Percentiles rank a stretch among this genome's conserved stretches.
These are phyloP conservation scores for Podaxis rugospora DNA, from an alignment of 768 basidiomycete species.

Conservation along the genomic window DNA sequence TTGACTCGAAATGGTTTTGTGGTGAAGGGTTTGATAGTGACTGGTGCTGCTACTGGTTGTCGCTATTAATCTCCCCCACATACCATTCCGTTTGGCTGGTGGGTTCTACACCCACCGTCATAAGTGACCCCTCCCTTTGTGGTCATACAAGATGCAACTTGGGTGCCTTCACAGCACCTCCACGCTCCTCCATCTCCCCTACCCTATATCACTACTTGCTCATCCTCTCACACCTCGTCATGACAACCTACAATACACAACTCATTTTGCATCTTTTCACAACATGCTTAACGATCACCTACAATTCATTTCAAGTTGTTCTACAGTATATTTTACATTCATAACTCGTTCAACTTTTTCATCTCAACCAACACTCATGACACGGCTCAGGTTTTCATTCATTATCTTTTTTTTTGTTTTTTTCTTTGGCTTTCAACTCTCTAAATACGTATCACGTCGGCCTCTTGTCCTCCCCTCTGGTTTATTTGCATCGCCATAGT, in stretches of 20 bases:
- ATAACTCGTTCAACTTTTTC: neutral
- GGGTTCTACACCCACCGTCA: neutral
- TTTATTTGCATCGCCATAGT: neutral
- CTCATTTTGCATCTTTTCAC: neutral
- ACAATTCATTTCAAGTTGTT: neutral
- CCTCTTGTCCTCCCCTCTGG: neutral
- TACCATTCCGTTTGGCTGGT: neutral
- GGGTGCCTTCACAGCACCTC: neutral
- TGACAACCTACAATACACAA: neutral
- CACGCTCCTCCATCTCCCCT: neutral
- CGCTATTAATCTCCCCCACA: neutral
- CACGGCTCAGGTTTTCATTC: neutral
- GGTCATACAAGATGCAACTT: too few species aligned
- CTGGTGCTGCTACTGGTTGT: too few species aligned
- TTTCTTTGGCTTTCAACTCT: neutral
- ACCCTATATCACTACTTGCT: neutral
- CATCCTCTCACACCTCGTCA: neutral
- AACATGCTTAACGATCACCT: neutral
- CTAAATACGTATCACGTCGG: neutral
- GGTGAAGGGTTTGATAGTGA: neutral
- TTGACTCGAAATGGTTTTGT: neutral
- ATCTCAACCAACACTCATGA: neutral
- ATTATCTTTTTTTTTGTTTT: neutral
- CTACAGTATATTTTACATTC: constrained; percentile 4
- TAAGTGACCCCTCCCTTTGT: too few species aligned